Percentiles rank a stretch among this genome's conserved stretches.
Conservation (phyloP, 257 asterid genomes). For the Lithospermum erythrorhizon region DNA sequence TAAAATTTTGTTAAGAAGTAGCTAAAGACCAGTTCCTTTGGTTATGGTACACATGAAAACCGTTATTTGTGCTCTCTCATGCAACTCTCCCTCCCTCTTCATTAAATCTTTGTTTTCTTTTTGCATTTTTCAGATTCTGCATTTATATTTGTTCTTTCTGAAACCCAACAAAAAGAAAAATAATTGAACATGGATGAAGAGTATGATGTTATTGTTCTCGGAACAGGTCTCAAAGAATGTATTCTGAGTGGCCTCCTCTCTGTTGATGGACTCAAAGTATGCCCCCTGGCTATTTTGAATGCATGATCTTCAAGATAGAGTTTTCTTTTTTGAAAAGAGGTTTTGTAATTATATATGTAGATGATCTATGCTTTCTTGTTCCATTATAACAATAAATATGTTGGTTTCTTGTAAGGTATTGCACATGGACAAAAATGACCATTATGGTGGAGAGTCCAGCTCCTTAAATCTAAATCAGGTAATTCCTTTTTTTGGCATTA, state of each 20-base stretch:
- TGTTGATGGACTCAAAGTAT: conserved; percentile 78
- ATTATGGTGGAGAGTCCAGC: conserved; percentile 91
- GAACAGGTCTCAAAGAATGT: conserved; percentile 95
- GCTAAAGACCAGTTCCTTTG: conserved; percentile 27
- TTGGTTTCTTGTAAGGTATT: conserved; percentile 41
- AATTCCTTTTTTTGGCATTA: neutral
- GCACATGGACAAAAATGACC: conserved; percentile 95
- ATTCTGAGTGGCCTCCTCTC: conserved; percentile 91
- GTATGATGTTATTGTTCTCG: conserved; percentile 86
- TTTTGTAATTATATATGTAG: neutral
- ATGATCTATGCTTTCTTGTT: neutral
- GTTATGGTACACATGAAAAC: neutral
- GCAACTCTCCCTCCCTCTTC: neutral
- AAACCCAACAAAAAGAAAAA: neutral
- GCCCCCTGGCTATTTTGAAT: neutral
- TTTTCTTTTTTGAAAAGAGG: too few species aligned
- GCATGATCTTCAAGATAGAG: too few species aligned
- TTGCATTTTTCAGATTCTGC: neutral
- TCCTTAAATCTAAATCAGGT: conserved; percentile 87
- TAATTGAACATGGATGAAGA: conserved; percentile 66
- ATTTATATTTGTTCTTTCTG: conserved; percentile 7
- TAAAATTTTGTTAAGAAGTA: neutral
- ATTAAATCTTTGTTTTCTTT: neutral
- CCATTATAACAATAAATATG: conserved; percentile 3
- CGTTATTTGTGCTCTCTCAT: neutral